A percentile compares a stretch with the other conserved stretches of the same genome.
phyloP scores from a whole-genome alignment of 2,329 filamentous ascomycete species.

The Claviceps purpurea region DNA sequence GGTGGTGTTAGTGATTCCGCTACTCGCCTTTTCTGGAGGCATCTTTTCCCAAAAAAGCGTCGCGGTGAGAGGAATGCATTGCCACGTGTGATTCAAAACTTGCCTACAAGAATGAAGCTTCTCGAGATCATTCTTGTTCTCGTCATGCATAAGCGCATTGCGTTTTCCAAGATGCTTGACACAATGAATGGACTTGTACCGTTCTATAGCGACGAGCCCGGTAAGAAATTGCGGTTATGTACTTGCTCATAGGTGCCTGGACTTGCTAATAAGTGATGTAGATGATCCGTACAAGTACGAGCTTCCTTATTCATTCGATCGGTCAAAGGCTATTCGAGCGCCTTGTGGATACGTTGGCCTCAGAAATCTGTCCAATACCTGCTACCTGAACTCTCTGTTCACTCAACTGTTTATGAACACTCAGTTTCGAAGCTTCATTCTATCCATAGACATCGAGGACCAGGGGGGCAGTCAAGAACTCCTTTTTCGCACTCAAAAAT shows the following conservation, averaged over 20 bases:
- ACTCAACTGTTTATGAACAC: constrained; percentile 96
- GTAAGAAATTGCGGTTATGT: constrained; percentile 12
- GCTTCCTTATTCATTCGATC: constrained; percentile 48
- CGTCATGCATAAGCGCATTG: constrained; percentile 34
- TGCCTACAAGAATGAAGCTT: constrained; percentile 42
- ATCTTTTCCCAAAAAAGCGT: constrained; percentile 44
- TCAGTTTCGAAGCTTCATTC: constrained; percentile 72
- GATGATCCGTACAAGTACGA: constrained; percentile 47
- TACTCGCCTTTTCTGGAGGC: constrained; percentile 42
- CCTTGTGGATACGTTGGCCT: constrained; percentile 76
- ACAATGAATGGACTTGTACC: constrained; percentile 21
- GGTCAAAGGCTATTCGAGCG: constrained; percentile 55
- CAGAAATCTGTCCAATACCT: constrained; percentile 88
- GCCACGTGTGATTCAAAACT: constrained; percentile 34
- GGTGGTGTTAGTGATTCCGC: constrained; percentile 13
- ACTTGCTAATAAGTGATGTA: constrained; percentile 2
- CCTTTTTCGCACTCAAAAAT: constrained; percentile 60
- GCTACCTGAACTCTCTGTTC: constrained; percentile 89
- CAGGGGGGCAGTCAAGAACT: constrained; percentile 47
- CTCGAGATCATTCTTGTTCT: constrained; percentile 47
- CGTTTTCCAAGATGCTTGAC: constrained; percentile 38
- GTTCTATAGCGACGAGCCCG: constrained; percentile 26
- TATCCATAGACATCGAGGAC: constrained; percentile 47
- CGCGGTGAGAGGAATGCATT: constrained; percentile 12
- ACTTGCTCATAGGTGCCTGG: neutral